These are phyloP conservation scores for Aureobasidium musti DNA, from an alignment of 2,329 filamentous ascomycete genomes.

Conservation along the genomic window DNA sequence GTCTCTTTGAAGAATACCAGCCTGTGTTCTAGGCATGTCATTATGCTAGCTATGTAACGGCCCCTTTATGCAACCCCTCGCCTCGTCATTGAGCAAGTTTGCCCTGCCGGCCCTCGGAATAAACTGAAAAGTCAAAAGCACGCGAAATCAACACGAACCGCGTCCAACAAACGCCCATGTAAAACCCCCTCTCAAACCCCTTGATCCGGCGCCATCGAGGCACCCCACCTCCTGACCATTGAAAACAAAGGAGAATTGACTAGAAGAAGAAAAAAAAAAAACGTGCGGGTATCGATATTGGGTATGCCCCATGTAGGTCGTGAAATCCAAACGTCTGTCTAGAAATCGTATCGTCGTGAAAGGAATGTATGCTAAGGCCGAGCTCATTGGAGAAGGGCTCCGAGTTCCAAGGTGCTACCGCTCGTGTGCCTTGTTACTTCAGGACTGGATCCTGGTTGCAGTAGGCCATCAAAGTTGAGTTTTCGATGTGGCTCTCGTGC, in stretches of 20 bases:
- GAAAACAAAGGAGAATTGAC: conserved; percentile 19
- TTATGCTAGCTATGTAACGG: conserved; percentile 24
- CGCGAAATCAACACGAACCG: conserved; percentile 24
- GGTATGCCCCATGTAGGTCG: conserved; percentile 24
- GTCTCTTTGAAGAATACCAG: neutral
- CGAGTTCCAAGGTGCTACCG: conserved; percentile 65
- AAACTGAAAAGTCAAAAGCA: conserved; percentile 11
- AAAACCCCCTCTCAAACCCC: conserved; percentile 5
- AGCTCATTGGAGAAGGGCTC: conserved; percentile 37
- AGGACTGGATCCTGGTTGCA: conserved; percentile 56
- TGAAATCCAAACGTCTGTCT: conserved; percentile 24
- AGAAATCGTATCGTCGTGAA: conserved; percentile 27
- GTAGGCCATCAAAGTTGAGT: conserved; percentile 79
- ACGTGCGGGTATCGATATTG: conserved; percentile 25
- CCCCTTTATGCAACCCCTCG: neutral
- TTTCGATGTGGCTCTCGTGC: conserved; percentile 70
- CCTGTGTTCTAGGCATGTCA: conserved; percentile 17
- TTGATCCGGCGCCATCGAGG: conserved; percentile 1
- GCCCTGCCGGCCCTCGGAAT: conserved; percentile 3
- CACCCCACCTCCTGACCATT: neutral
- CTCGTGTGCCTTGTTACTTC: conserved; percentile 41
- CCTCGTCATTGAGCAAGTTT: conserved; percentile 1
- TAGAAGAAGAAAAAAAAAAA: neutral
- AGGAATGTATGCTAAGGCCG: conserved; percentile 2
- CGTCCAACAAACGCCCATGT: conserved; percentile 22